Evolutionary conservation across 164 flowering plant species (phyloP).

Genomic region (Chimonanthus salicifolius): DNA sequence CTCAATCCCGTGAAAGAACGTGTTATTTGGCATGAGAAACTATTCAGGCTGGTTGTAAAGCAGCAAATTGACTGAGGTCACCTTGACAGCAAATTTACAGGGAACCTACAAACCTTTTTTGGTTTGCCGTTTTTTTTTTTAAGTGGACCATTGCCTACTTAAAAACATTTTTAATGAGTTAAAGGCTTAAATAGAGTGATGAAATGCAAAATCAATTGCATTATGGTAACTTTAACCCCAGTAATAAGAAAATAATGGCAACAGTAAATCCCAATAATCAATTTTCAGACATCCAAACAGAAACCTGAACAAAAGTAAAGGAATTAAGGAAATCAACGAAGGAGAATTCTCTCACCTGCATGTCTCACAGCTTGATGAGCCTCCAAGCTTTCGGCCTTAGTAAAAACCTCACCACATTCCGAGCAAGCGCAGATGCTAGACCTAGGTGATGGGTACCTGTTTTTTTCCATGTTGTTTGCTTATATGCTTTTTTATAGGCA

Average conservation of each 20-base stretch:
- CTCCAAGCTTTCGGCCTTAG: slow-evolving; percentile 76
- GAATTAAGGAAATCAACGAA: background rate
- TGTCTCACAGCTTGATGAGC: slow-evolving; percentile 82
- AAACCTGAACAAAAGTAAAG: background rate
- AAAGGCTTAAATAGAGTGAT: too few species aligned
- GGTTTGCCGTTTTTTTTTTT: too few species aligned
- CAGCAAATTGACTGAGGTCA: too few species aligned
- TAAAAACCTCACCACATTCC: slow-evolving; percentile 91
- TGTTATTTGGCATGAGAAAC: too few species aligned
- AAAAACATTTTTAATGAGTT: too few species aligned
- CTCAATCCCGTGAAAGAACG: too few species aligned
- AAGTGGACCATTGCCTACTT: too few species aligned
- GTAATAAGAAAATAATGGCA: background rate
- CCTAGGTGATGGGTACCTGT: slow-evolving; percentile 62
- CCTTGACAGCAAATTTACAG: too few species aligned
- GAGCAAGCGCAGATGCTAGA: slow-evolving; percentile 65
- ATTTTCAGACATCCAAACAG: background rate
- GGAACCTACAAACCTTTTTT: too few species aligned
- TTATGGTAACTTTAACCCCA: too few species aligned
- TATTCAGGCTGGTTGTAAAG: too few species aligned
- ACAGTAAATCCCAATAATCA: background rate
- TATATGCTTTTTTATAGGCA: background rate
- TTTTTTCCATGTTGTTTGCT: background rate
- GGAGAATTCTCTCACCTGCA: slow-evolving; percentile 50
- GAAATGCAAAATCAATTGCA: too few species aligned